These are phyloP conservation scores for Erysimum cheiri DNA, from an alignment of 441 rosid species.

Conservation along the genomic window DNA sequence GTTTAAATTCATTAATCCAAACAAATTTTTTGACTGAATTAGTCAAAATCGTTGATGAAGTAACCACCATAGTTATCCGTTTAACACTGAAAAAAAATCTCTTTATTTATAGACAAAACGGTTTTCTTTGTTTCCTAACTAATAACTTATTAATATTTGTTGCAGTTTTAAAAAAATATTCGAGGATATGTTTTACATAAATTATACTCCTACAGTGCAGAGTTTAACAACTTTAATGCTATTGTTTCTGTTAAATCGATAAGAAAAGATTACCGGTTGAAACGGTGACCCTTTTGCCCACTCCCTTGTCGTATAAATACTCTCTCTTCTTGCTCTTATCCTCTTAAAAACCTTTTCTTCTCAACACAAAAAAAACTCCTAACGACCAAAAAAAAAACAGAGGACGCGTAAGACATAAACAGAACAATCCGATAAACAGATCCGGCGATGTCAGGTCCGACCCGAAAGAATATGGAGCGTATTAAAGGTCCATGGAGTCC, in stretches of 20 bases:
- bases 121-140: background rate
- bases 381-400: conserved; percentile 14
- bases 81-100: conserved; percentile 4
- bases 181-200: no score
- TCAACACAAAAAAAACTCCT: background rate
- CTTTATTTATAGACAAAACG: conserved; percentile 31
- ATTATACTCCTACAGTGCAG: background rate
- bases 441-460: conserved; percentile 47
- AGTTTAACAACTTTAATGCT: background rate
- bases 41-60: conserved; percentile 38
- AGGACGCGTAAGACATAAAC: conserved; percentile 11
- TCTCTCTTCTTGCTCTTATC: conserved; percentile 21
- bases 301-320: conserved; percentile 38
- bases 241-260: conserved; percentile 6
- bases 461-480: conserved; percentile 52
- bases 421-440: conserved; percentile 6
- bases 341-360: conserved; percentile 24
- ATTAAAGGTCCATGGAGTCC: conserved; percentile 60
- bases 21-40: conserved; percentile 55
- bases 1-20: conserved; percentile 52
- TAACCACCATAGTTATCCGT: conserved; percentile 39
- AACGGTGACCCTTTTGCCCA: conserved; percentile 37
- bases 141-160: background rate
- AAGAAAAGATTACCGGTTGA: conserved; percentile 36
- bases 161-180: no score